These are phyloP conservation scores for Pythium monospermum DNA, from an alignment of 352 stramenopile genomes.

Conservation along the genomic window DNA sequence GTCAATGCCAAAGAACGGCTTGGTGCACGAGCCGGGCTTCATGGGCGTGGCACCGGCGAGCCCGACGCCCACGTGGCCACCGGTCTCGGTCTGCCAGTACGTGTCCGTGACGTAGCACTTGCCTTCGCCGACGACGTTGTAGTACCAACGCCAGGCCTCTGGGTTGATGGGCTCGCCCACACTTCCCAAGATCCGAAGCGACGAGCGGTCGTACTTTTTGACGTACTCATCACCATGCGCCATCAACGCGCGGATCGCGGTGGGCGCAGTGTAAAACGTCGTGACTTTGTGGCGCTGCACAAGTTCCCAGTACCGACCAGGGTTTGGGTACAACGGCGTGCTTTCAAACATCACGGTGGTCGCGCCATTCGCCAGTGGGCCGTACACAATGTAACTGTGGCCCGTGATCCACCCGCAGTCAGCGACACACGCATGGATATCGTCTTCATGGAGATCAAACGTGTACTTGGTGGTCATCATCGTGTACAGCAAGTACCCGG, in stretches of 20 bases:
- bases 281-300: constrained; percentile 96
- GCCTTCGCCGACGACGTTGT: constrained; percentile 79
- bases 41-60: constrained; percentile 81
- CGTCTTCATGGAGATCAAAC: constrained; percentile 92
- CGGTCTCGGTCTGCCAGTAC: constrained; percentile 96
- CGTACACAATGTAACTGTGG: constrained; percentile 97
- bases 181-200: constrained; percentile 93
- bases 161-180: constrained; percentile 99
- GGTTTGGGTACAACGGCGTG: constrained; percentile 95
- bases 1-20: constrained; percentile 94
- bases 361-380: constrained; percentile 93
- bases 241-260: constrained; percentile 98
- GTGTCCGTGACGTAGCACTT: constrained; percentile 93
- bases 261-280: constrained; percentile 93
- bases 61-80: constrained; percentile 89
- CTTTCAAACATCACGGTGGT: constrained; percentile 99
- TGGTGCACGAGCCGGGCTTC: constrained; percentile 89
- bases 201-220: constrained; percentile 93
- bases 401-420: constrained; percentile 97
- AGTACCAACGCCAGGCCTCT: constrained; percentile 92
- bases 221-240: constrained; percentile 90
- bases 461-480: constrained; percentile 91
- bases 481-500: constrained; percentile 94
- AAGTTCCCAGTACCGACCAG: constrained; percentile 95
- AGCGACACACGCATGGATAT: constrained; percentile 94